These are phyloP conservation scores for Gymnopilus dilepis DNA, from an alignment of 768 basidiomycete species.

Conservation along the genomic window DNA sequence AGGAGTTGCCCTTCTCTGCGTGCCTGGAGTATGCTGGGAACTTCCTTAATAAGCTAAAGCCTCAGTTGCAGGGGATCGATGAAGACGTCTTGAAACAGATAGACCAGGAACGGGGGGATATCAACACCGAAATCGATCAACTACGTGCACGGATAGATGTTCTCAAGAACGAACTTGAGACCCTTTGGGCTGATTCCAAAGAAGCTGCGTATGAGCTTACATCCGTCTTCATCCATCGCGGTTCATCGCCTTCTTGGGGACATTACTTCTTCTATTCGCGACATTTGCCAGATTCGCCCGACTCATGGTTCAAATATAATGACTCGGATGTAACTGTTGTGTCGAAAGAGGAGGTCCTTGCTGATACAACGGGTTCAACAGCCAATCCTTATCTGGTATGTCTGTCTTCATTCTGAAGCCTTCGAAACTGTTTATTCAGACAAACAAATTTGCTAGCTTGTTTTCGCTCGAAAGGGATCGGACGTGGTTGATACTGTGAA, in stretches of 20 bases:
- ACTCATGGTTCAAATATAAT: slow-evolving; percentile 97
- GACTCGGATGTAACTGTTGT: slow-evolving; percentile 86
- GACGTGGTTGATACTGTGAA: slow-evolving; percentile 85
- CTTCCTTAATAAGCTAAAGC: slow-evolving; percentile 59
- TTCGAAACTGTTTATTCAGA: neutral
- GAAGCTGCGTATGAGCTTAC: slow-evolving; percentile 86
- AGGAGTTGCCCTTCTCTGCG: slow-evolving; percentile 67
- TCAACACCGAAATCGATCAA: slow-evolving; percentile 61
- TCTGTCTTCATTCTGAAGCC: neutral
- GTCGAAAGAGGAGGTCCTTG: slow-evolving; percentile 80
- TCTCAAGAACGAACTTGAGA: slow-evolving; percentile 75
- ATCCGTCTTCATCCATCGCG: slow-evolving; percentile 94
- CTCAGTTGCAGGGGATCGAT: slow-evolving; percentile 57
- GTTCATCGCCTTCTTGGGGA: slow-evolving; percentile 83
- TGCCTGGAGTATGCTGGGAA: slow-evolving; percentile 60
- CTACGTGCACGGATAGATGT: slow-evolving; percentile 52
- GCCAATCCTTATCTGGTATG: slow-evolving; percentile 90
- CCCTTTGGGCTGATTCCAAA: slow-evolving; percentile 71
- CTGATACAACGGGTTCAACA: slow-evolving; percentile 87
- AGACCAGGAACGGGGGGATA: slow-evolving; percentile 53
- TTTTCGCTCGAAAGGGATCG: slow-evolving; percentile 80
- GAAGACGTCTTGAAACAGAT: slow-evolving; percentile 59
- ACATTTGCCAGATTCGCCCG: slow-evolving; percentile 77
- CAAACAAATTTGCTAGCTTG: slow-evolving; percentile 55
- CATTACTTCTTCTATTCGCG: slow-evolving; percentile 98